phyloP scores from a whole-genome alignment of 345 rosid genomes.

The Reutealis trisperma region DNA sequence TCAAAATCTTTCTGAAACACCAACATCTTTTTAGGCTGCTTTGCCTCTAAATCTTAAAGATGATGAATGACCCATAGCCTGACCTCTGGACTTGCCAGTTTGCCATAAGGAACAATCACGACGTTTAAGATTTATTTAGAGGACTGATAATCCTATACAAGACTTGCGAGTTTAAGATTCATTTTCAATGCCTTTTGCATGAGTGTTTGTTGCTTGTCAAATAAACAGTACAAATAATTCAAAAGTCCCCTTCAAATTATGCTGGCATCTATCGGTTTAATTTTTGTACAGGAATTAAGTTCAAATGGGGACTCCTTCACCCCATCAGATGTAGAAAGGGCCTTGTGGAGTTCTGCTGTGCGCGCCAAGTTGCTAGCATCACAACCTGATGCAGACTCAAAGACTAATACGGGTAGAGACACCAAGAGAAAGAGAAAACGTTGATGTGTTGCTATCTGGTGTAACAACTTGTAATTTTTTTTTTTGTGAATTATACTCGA shows the following conservation, averaged over 20 bases:
- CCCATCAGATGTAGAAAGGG: constrained; percentile 80
- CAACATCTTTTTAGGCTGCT: background rate
- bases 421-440: constrained; percentile 68
- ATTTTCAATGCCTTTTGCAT: background rate
- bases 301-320: constrained; percentile 52
- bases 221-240: background rate
- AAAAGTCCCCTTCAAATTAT: background rate
- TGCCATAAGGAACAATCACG: background rate
- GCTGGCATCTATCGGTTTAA: background rate
- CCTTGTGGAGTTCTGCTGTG: constrained; percentile 71
- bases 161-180: background rate
- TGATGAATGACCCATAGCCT: background rate
- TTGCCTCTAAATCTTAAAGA: background rate
- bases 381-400: constrained; percentile 22
- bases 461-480: background rate
- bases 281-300: constrained; percentile 52
- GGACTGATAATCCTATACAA: background rate
- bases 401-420: constrained; percentile 31
- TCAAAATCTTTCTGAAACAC: background rate
- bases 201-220: background rate
- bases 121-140: background rate
- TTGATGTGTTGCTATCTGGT: constrained; percentile 23
- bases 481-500: no score
- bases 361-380: constrained; percentile 41
- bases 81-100: background rate